phyloP scores from a whole-genome alignment of 768 basidiomycete genomes.

The Boletus vermiculosoides region DNA sequence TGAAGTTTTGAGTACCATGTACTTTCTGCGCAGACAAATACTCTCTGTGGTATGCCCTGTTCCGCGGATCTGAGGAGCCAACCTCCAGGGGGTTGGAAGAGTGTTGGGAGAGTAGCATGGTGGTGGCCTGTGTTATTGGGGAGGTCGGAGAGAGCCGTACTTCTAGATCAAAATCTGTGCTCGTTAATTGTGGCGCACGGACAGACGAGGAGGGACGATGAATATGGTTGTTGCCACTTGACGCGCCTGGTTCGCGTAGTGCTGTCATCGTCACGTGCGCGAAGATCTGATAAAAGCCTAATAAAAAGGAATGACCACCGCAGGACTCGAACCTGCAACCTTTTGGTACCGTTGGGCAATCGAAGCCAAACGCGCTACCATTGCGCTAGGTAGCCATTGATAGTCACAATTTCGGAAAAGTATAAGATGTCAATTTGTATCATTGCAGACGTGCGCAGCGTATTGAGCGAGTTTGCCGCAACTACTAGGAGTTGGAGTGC shows the following conservation, averaged over 20 bases:
- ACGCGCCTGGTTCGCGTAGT: slow-evolving; percentile 13
- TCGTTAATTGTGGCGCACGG: background rate
- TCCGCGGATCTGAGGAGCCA: slow-evolving; percentile 57
- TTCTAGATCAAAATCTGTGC: background rate
- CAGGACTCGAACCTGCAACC: slow-evolving; percentile 98
- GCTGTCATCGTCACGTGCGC: slow-evolving; percentile 24
- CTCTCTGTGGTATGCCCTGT: slow-evolving; percentile 43
- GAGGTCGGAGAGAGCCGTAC: background rate
- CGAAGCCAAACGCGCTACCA: slow-evolving; percentile 97
- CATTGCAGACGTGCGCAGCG: background rate
- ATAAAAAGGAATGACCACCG: slow-evolving; percentile 61
- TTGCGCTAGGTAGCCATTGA: slow-evolving; percentile 78
- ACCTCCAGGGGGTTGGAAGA: slow-evolving; percentile 75
- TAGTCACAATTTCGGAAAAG: accelerated
- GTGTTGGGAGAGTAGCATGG: slow-evolving; percentile 57
- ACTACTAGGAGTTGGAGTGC: slow-evolving; percentile 18
- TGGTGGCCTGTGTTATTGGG: background rate
- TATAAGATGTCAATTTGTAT: background rate
- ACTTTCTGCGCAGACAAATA: slow-evolving; percentile 37
- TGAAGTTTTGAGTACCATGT: slow-evolving; percentile 31
- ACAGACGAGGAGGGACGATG: background rate
- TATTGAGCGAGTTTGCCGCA: slow-evolving; percentile 22
- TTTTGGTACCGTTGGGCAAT: slow-evolving; percentile 77
- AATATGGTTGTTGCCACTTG: background rate
- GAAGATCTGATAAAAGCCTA: background rate